Conservation (phyloP, 176 grass and related monocot genomes). For the maize (Zea mays) region DNA sequence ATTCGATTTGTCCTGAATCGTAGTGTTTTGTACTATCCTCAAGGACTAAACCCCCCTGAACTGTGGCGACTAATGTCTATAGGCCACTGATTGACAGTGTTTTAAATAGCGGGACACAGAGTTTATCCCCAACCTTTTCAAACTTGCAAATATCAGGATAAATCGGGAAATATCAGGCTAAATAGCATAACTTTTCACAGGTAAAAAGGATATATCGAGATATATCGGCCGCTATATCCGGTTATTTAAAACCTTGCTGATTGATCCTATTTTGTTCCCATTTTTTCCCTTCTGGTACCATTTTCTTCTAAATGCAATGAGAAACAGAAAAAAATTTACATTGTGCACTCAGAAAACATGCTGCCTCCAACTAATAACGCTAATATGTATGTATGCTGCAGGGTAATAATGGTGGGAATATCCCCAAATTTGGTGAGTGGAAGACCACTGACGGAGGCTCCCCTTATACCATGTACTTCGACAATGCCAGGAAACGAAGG, state of each 20-base stretch:
- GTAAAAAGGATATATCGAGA: too few species aligned
- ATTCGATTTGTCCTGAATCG: not conserved
- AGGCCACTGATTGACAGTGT: not conserved
- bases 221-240: too few species aligned
- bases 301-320: not conserved
- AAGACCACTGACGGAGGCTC: not conserved
- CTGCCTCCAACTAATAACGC: too few species aligned
- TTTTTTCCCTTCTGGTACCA: not conserved
- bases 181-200: too few species aligned
- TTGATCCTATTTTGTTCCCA: not conserved
- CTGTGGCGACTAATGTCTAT: not conserved
- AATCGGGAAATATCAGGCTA: too few species aligned
- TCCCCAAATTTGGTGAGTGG: conserved; percentile 41
- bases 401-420: conserved; percentile 18
- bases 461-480: conserved; percentile 34
- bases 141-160: too few species aligned
- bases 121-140: too few species aligned
- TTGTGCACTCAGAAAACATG: not conserved
- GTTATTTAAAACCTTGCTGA: too few species aligned
- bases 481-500: conserved; percentile 20
- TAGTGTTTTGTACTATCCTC: not conserved
- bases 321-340: not conserved
- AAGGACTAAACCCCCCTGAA: too few species aligned
- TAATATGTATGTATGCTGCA: not conserved
- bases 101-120: too few species aligned